Evolutionary conservation across 192 early-diverging fungal species (phyloP), one percentile per base, ranked within the genome.

Genomic region (Pilaira anomala): DNA sequence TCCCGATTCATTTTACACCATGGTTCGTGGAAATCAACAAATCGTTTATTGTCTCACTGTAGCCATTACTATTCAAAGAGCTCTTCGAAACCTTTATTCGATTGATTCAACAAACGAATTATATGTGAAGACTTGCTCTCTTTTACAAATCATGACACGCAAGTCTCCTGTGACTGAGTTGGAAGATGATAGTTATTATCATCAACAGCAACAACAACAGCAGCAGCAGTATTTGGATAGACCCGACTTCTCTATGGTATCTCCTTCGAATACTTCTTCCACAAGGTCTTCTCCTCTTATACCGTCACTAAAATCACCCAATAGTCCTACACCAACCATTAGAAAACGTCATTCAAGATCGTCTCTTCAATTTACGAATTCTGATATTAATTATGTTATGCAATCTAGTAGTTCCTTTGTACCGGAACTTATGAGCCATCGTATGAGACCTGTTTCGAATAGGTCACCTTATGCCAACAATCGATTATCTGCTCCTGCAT

Each of bases 21-120:
- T 30, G 30, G 28, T 73, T 3, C 60, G 65, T 18, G 65, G 71
- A 18, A 49, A 58, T 4, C 71, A 73, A 18, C 71, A 73, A 29
- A 67, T 62, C 1, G 67, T 73, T 16, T 66, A 73, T 36, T 73
- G 44, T 19, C 33, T 73, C 3, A 58, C 71, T 7, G 60, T 54
- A 2, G 60, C 71, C 6, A 45, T 62, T 18, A 73, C 71, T 6
- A 41, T 70, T 39, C 66, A 61, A 39, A 25, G 59, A 42, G 21
- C 33, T 5, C 21, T 24, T 18, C 59, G 30, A 30, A 28, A 11
- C 6, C 28, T 30, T 14, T 18, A 61, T 22, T 14, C 13, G 2
- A 7, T 7, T 12, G 26, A 18, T 56, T 30, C 22, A 11, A 22
- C 29, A 28, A 40, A 18, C 7, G 57, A 59, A 44, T 18, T 28